phyloP scores from a whole-genome alignment of 305 asterid genomes.

The Petunia hybrid region DNA sequence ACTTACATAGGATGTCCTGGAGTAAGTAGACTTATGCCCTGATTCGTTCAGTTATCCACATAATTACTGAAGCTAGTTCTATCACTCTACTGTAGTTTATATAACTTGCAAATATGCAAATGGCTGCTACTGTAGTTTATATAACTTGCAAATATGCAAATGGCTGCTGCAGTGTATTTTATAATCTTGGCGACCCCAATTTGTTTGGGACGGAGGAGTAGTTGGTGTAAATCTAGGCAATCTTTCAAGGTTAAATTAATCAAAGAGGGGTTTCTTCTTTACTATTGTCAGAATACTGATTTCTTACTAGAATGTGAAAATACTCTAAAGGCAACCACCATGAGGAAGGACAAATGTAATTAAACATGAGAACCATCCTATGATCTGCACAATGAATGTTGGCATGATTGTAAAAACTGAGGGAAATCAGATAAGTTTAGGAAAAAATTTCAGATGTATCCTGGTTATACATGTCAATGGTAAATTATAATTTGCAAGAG shows the following conservation, averaged over 20 bases:
- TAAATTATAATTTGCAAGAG: neutral
- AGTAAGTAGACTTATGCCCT: neutral
- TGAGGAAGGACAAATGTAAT: neutral
- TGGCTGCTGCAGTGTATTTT: neutral
- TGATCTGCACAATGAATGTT: neutral
- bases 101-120: neutral
- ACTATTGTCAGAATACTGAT: neutral
- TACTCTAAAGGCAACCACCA: neutral
- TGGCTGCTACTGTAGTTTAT: neutral
- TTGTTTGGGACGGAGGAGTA: too few species aligned
- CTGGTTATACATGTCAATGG: neutral
- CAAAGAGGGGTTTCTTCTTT: neutral
- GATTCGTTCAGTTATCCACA: neutral
- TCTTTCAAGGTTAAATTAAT: neutral
- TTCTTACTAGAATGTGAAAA: neutral
- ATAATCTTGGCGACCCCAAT: too few species aligned
- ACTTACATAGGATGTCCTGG: neutral
- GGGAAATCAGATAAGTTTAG: neutral
- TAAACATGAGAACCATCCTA: neutral
- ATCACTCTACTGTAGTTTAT: neutral
- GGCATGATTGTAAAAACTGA: constrained; percentile 8
- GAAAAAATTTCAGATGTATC: neutral
- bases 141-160: neutral
- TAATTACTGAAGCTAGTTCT: neutral
- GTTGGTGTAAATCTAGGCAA: neutral